These are phyloP conservation scores for Phyllosticta ampelicida DNA, from an alignment of 2,329 filamentous ascomycete genomes.

Conservation along the genomic window DNA sequence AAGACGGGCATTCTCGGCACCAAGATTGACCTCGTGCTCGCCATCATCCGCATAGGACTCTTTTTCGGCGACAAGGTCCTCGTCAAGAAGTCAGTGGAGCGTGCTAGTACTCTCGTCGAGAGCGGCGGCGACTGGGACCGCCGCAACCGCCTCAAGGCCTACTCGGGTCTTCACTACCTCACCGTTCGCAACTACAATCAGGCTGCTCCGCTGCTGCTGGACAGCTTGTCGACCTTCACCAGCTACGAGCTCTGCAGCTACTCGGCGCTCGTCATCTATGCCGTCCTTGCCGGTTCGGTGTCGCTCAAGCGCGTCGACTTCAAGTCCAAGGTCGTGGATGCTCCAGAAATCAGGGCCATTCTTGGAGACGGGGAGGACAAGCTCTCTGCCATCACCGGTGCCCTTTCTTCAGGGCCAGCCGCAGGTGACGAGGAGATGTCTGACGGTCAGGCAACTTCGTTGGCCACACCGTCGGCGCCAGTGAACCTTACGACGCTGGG, in stretches of 20 bases:
- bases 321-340: constrained; percentile 97
- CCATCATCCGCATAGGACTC: constrained; percentile 87
- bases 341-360: constrained; percentile 95
- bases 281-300: constrained; percentile 85
- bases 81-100: constrained; percentile 88
- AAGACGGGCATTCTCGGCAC: constrained; percentile 95
- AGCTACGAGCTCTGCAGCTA: constrained; percentile 98
- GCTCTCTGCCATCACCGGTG: constrained; percentile 68
- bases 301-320: constrained; percentile 96
- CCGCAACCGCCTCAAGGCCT: constrained; percentile 95
- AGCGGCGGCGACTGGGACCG: constrained; percentile 97
- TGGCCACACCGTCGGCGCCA: constrained; percentile 49
- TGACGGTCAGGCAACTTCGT: constrained; percentile 42
- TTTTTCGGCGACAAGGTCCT: constrained; percentile 92
- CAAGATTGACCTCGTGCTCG: constrained; percentile 94
- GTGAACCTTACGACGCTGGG: constrained; percentile 86
- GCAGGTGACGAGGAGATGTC: constrained; percentile 66
- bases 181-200: constrained; percentile 84
- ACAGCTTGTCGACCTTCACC: constrained; percentile 95
- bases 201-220: constrained; percentile 84
- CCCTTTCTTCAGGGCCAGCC: constrained; percentile 68
- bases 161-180: constrained; percentile 87
- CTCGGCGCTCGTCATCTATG: constrained; percentile 87
- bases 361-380: constrained; percentile 84
- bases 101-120: constrained; percentile 82